Percentiles rank a stretch among this genome's conserved stretches.
phyloP scores from a whole-genome alignment of 768 basidiomycete genomes.

The Rhizopogon rudus region DNA sequence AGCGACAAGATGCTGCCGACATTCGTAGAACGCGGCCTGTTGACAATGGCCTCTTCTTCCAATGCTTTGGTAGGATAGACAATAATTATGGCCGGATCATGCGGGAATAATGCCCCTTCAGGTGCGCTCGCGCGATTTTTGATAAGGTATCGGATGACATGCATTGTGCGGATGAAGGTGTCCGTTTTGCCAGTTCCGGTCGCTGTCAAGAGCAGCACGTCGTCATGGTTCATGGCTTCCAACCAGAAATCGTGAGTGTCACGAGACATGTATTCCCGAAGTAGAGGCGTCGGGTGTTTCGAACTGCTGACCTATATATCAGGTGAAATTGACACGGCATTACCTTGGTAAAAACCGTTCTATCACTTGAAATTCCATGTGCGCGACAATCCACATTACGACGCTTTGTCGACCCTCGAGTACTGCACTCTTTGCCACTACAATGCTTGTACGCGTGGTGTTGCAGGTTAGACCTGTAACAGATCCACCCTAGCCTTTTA shows the following conservation, averaged over 20 bases:
- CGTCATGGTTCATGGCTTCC: not conserved
- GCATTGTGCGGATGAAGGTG: not conserved
- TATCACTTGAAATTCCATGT: too few species aligned
- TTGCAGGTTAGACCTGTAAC: too few species aligned
- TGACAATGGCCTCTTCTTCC: not conserved
- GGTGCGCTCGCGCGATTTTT: not conserved
- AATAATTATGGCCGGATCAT: slow-evolving; percentile 14
- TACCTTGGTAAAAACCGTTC: too few species aligned
- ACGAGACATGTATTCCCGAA: not conserved
- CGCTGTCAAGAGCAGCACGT: not conserved
- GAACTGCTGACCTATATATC: too few species aligned
- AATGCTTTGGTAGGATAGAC: slow-evolving; percentile 20
- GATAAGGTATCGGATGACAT: not conserved
- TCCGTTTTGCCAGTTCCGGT: not conserved
- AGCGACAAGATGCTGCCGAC: too few species aligned
- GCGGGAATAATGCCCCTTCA: slow-evolving; percentile 2
- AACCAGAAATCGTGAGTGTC: not conserved
- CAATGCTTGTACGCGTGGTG: too few species aligned
- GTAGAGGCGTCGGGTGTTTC: not conserved
- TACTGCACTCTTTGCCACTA: too few species aligned
- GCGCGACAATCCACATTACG: too few species aligned
- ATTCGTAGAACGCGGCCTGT: too few species aligned
- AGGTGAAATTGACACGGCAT: too few species aligned
- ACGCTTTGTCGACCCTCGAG: too few species aligned
- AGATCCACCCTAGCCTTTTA: too few species aligned